phyloP scores from a whole-genome alignment of 78 protist species.

The Mantamonas sphyraenae region DNA sequence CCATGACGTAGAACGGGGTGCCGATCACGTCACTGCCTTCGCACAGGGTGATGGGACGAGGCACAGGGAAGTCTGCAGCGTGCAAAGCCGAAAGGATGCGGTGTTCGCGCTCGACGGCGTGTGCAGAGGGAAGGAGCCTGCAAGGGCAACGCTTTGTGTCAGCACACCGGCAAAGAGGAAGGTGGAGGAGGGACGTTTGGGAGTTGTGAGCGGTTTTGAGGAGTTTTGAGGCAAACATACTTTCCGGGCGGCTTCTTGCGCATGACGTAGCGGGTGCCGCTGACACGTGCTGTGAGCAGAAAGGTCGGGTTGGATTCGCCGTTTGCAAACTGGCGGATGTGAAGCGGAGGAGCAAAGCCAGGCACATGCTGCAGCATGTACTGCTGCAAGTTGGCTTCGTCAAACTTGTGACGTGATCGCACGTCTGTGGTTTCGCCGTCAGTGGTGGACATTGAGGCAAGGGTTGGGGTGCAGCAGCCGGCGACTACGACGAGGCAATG shows the following conservation, averaged over 20 bases:
- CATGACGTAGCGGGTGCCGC: not conserved
- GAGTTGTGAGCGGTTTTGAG: too few relatives aligned
- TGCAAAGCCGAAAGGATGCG: slow-evolving; percentile 4
- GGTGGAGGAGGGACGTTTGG: too few relatives aligned
- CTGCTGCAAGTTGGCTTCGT: not conserved
- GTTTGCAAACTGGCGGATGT: slow-evolving; percentile 7
- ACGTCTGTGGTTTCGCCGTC: too few relatives aligned
- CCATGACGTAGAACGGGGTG: slow-evolving; percentile 45
- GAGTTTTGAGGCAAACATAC: slow-evolving; percentile 8
- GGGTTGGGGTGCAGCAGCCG: too few relatives aligned
- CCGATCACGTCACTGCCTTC: slow-evolving; percentile 44
- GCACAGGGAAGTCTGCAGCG: slow-evolving; percentile 37
- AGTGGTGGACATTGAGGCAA: too few relatives aligned
- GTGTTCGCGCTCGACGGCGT: slow-evolving; percentile 49
- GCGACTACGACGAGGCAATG: too few relatives aligned
- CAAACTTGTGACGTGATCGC: not conserved
- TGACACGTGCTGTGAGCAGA: not conserved
- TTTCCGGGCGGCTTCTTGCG: slow-evolving; percentile 68
- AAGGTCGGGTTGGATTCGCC: slow-evolving; percentile 70
- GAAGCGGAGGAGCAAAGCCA: not conserved
- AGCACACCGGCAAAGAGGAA: too few relatives aligned
- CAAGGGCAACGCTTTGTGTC: too few relatives aligned
- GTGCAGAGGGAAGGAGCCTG: slow-evolving; percentile 54
- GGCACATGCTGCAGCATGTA: not conserved
- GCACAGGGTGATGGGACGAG: slow-evolving; percentile 17